Conservation (phyloP, 495 filamentous ascomycete species). For the Penicillium soppii region DNA sequence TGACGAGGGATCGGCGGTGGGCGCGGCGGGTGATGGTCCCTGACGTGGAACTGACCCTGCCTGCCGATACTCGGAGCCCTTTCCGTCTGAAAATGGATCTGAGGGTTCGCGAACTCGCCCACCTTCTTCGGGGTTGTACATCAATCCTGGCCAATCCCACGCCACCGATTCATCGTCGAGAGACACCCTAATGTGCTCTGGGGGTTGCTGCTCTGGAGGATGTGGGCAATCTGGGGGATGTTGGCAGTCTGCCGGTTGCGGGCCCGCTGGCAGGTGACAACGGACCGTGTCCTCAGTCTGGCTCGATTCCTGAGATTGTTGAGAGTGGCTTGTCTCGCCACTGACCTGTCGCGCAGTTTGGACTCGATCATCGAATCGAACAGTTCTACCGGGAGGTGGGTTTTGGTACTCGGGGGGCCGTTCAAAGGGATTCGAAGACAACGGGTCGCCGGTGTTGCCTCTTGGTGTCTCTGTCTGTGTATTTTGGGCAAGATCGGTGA, state of each 20-base stretch:
- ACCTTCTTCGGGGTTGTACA: conserved; percentile 11
- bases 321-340: conserved; percentile 26
- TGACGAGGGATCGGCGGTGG: too few species aligned
- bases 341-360: conserved; percentile 29
- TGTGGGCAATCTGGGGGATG: conserved; percentile 21
- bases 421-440: neutral
- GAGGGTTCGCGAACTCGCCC: conserved; percentile 12
- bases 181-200: conserved; percentile 15
- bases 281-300: conserved; percentile 30
- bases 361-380: neutral
- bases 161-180: conserved; percentile 14
- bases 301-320: conserved; percentile 30
- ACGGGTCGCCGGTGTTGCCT: neutral
- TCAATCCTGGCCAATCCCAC: conserved; percentile 6
- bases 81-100: conserved; percentile 28
- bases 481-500: neutral
- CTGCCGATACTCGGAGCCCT: conserved; percentile 1
- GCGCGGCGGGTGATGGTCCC: neutral
- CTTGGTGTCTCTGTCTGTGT: neutral
- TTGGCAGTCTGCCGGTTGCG: conserved; percentile 11
- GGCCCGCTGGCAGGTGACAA: conserved; percentile 20
- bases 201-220: too few species aligned
- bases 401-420: neutral
- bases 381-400: neutral
- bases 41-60: neutral